Evolutionary conservation across 140 eudicot species (phyloP).

Genomic region (Cichorium intybus): DNA sequence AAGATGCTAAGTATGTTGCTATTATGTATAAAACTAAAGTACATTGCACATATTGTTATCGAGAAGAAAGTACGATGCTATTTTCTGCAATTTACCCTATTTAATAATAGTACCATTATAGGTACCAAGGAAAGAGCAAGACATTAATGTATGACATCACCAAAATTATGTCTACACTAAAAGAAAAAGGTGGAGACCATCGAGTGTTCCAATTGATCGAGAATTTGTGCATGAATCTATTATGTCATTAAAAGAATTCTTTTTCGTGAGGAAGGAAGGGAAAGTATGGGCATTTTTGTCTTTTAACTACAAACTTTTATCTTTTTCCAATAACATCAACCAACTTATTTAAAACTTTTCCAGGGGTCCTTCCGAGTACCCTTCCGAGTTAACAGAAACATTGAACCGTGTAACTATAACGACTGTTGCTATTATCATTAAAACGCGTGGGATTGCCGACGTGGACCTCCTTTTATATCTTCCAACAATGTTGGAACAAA

Average conservation of each 20-base stretch:
- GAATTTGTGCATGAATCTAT: conserved; percentile 90
- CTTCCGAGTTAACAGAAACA: conserved; percentile 89
- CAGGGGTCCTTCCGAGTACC: no score
- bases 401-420: conserved; percentile 63
- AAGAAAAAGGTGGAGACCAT: conserved; percentile 94
- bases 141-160: conserved; percentile 76
- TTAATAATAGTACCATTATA: conserved; percentile 15
- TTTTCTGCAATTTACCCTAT: not conserved
- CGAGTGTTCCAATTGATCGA: conserved; percentile 81
- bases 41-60: no score
- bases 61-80: no score
- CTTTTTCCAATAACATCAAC: no score
- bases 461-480: no score
- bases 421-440: conserved; percentile 76
- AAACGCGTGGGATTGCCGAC: no score
- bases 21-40: no score
- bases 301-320: no score
- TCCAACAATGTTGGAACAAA: no score
- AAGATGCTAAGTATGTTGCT: no score
- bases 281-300: conserved; percentile 53
- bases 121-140: conserved; percentile 94
- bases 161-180: conserved; percentile 70
- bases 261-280: conserved; percentile 82
- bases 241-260: conserved; percentile 71
- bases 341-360: no score